Base-by-base conservation (phyloP, 2,329 filamentous ascomycete species). In the Monilinia aucupariae region DNA sequence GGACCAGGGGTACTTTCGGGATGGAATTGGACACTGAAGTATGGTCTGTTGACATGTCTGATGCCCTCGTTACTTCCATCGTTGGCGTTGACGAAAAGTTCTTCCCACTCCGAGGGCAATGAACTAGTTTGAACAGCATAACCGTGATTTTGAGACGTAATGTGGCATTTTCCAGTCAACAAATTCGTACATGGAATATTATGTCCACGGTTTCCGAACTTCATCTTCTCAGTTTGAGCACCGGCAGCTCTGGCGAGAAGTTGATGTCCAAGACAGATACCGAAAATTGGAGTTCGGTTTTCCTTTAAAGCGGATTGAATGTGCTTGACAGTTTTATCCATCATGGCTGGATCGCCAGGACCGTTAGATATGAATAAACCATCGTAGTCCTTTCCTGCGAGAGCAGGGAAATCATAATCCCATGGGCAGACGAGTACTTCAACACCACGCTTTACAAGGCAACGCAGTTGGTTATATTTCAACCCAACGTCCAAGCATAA, bases 11-110 rank as follows among this genome's bases (percentile, higher is more conserved):
- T 96, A 80, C 92, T 96, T 78, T 99, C 94, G 0, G 94, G 94
- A 74, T 99, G 94, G 79, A 99, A 99, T 75, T 99, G 94, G n/a
- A 97, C 94, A 81, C 92, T 97, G 82, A 99, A 99, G 79, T 93
- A 96, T 59, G 94, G 94, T 73, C 87, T 89, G 75, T 80, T 84
- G 55, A 84, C 79, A 76, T 97, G 92, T 77, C 92, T 88, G 74
- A 99, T 97, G 78, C 94, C 94, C 80, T 99, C 94, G 77, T 99
- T 99, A 78, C 91, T 97, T 71, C 91, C 90, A 71, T 99, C 94
- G 76, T 99, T 99, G 77, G 94, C 93, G 74, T 99, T 99, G 73
- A 97, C 89, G 70, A 97, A 99, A 12, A 97, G 84, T 78, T 97
- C 94, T 70, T 88, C 85, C 94, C 94, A 99, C 65, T 87, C 90